Conservation (phyloP, 805 yeast species). For the Ogataea trehalophila region DNA sequence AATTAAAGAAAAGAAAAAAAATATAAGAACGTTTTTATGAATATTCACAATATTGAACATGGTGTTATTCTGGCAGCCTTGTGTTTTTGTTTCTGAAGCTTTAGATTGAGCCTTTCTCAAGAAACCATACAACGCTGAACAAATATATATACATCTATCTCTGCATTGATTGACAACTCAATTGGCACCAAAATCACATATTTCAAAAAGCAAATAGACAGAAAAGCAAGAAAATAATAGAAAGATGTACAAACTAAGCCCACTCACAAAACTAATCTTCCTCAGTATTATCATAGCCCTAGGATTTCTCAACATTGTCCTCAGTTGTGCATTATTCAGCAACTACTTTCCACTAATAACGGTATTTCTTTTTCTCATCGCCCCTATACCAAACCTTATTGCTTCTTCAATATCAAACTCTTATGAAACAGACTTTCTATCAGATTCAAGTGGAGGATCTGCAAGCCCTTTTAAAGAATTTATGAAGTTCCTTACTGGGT, state of each 20-base stretch:
- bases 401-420: conserved; percentile 20
- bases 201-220: neutral
- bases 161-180: too few relatives aligned
- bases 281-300: conserved; percentile 74
- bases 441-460: conserved; percentile 18
- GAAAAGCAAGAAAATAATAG: neutral
- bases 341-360: conserved; percentile 90
- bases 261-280: conserved; percentile 70
- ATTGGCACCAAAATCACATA: neutral
- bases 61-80: too few relatives aligned
- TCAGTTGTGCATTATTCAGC: conserved; percentile 80
- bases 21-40: too few relatives aligned
- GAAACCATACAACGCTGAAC: too few relatives aligned
- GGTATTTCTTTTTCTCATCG: conserved; percentile 30
- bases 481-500: conserved; percentile 30
- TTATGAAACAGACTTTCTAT: conserved; percentile 29
- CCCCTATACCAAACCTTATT: conserved; percentile 33
- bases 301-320: conserved; percentile 82
- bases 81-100: too few relatives aligned
- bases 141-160: too few relatives aligned
- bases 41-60: too few relatives aligned
- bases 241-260: conserved; percentile 34
- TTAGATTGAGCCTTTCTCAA: too few relatives aligned
- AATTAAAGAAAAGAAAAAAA: too few relatives aligned
- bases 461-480: conserved; percentile 24